These are phyloP conservation scores for Ustilaginoidea virens DNA, from an alignment of 2,329 filamentous ascomycete species.

Conservation along the genomic window DNA sequence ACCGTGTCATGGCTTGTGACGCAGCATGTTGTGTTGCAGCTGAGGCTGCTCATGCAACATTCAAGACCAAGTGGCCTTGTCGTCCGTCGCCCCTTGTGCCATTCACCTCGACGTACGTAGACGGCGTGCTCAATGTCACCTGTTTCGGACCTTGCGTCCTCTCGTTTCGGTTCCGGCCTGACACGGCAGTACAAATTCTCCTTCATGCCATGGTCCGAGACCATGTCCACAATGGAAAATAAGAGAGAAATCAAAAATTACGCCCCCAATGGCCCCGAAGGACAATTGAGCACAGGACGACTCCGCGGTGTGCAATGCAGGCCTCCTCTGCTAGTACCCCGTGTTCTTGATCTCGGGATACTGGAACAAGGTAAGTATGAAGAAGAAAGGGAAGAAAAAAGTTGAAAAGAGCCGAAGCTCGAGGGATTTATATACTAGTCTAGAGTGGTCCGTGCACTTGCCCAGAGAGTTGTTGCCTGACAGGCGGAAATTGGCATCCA, in stretches of 20 bases:
- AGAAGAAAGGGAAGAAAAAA: slow-evolving; percentile 22
- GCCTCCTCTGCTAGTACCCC: slow-evolving; percentile 26
- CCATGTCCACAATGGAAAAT: background rate
- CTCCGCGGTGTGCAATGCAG: slow-evolving; percentile 42
- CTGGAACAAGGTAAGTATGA: slow-evolving; percentile 40
- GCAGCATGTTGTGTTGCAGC: no score
- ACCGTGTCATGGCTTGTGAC: no score
- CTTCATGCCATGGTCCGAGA: background rate
- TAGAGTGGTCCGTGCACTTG: slow-evolving; percentile 10
- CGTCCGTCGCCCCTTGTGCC: no score
- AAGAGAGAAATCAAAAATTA: slow-evolving; percentile 33
- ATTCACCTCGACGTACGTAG: no score
- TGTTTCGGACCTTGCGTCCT: no score
- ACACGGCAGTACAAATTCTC: no score
- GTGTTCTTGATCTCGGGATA: slow-evolving; percentile 29
- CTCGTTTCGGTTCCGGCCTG: no score
- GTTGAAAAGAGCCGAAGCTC: slow-evolving; percentile 5
- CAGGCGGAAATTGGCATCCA: slow-evolving; percentile 2
- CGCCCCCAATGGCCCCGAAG: slow-evolving; percentile 38
- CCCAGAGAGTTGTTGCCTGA: background rate
- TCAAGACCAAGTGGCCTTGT: no score
- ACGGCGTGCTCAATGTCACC: no score
- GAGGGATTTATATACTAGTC: slow-evolving; percentile 9
- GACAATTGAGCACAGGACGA: slow-evolving; percentile 32
- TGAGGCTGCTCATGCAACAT: no score